These are phyloP conservation scores for Cystofilobasidium capitatum DNA, from an alignment of 768 basidiomycete species.

Conservation along the genomic window DNA sequence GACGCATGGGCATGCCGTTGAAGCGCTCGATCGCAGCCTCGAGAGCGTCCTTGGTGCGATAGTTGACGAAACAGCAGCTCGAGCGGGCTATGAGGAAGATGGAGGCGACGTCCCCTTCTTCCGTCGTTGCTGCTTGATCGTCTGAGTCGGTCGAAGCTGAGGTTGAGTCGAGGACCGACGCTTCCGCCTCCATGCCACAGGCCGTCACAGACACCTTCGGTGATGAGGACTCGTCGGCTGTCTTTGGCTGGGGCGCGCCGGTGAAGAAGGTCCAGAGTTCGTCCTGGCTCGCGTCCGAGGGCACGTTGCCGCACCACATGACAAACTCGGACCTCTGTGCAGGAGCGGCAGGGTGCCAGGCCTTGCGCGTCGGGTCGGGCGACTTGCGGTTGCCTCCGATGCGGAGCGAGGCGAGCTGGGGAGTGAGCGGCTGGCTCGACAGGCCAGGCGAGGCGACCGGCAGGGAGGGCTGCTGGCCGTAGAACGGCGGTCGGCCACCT, in stretches of 20 bases:
- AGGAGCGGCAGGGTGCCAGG: slow-evolving; percentile 22
- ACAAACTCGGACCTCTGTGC: slow-evolving; percentile 8
- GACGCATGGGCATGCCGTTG: slow-evolving; percentile 61
- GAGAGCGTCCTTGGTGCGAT: slow-evolving; percentile 54
- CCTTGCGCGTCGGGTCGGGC: slow-evolving; percentile 8
- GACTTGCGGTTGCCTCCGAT: neutral
- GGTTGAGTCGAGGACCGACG: too few relatives aligned
- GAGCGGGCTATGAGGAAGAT: slow-evolving; percentile 93
- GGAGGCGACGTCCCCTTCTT: slow-evolving; percentile 55
- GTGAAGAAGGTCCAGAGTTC: slow-evolving; percentile 82
- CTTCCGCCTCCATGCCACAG: too few relatives aligned
- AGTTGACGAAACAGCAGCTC: slow-evolving; percentile 90
- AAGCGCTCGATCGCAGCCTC: slow-evolving; percentile 59
- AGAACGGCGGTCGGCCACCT: too few relatives aligned
- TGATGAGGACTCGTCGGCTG: neutral
- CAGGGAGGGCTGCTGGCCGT: too few relatives aligned
- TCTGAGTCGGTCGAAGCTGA: too few relatives aligned
- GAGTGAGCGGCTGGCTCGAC: neutral
- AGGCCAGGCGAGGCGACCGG: neutral
- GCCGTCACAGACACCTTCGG: too few relatives aligned
- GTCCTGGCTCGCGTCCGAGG: slow-evolving; percentile 60
- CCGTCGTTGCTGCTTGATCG: slow-evolving; percentile 14
- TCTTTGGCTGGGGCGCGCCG: too few relatives aligned
- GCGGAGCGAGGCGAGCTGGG: neutral
- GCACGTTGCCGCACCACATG: slow-evolving; percentile 21